Base-by-base conservation (phyloP, 768 basidiomycete genomes). In the Kwoniella shandongensis region DNA sequence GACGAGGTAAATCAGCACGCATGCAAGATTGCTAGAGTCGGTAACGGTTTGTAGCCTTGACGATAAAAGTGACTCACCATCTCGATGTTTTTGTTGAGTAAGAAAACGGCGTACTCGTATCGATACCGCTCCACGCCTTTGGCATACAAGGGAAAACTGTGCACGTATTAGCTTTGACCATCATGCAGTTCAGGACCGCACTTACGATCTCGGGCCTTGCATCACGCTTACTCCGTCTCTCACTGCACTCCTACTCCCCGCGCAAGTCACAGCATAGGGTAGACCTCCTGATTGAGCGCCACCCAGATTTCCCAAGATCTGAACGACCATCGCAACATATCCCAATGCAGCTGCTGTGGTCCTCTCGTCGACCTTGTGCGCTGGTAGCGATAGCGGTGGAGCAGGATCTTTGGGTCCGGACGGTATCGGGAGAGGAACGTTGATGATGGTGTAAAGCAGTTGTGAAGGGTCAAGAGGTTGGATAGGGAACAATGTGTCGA, bases 71-170 rank as follows among this genome's bases (percentile, higher is more conserved):
- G 32, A 65, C 82, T 59, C 63, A 93, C 92, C 83, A 92, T 81
- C 79, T 99, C 94, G 63, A 99, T 92, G 76, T 99, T 82, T 77
- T 98, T 99, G 79, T 99, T 99, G 29, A 98, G 80, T 39, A 99
- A 78, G 76, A 92, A 98, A 3, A 98, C 94, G 3, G 86, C 96
- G 79, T 98, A 99, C 76, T 98, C 94, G 70, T 94, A 99, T 23
- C 96, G 83, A 78, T 97, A 98, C 40, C 87, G 88, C 73, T 98
- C 96, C 56, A 97, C 93, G 4, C 93, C 92, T 78, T 84, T 89
- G 1, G 89, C 86, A 76, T 91, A 99, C 27, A 99, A 79, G 17
- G 96, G 96, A 76, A 98, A 99, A 83, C 93, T 96, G 65, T 22
- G 20, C 30, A 44, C 30, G 23, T 17, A 18, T n/a, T 3, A 47